Conservation (phyloP, 129 eudicot species). For the Oenanthe sinensis region DNA sequence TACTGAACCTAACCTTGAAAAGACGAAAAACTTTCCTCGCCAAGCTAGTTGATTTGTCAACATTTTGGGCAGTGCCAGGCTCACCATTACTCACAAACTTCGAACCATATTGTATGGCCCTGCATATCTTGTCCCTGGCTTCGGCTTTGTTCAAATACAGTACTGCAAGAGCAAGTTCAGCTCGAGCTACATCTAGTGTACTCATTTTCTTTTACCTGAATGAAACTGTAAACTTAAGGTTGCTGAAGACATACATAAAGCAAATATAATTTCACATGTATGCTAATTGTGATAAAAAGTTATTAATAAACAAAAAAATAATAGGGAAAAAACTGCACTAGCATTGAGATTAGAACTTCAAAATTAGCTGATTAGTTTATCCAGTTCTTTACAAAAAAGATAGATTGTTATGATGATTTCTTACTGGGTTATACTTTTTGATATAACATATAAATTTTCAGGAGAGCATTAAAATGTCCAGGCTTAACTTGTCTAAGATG, state of each 20-base stretch:
- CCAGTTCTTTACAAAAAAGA: neutral
- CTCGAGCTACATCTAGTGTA: constrained; percentile 79
- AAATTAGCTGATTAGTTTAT: neutral
- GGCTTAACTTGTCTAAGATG: neutral
- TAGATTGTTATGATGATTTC: neutral
- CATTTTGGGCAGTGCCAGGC: constrained; percentile 95
- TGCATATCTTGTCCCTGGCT: constrained; percentile 98
- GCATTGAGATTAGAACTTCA: neutral
- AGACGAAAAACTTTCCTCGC: constrained; percentile 98
- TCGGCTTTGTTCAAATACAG: constrained; percentile 92
- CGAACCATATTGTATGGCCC: constrained; percentile 97
- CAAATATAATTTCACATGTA: neutral
- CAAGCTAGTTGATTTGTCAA: constrained; percentile 87
- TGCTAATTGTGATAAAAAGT: neutral
- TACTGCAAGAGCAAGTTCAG: constrained; percentile 89
- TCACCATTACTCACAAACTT: constrained; percentile 87
- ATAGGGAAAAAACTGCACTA: neutral
- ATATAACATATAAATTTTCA: neutral
- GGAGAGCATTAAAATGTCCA: neutral
- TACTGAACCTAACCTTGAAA: constrained; percentile 55
- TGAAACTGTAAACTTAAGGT: constrained; percentile 11
- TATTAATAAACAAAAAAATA: neutral
- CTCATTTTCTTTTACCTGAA: constrained; percentile 24
- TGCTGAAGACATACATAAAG: neutral
- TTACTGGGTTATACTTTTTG: neutral